Evolutionary conservation across 345 rosid genomes (phyloP).

Genomic region (Ceriops zippeliana): DNA sequence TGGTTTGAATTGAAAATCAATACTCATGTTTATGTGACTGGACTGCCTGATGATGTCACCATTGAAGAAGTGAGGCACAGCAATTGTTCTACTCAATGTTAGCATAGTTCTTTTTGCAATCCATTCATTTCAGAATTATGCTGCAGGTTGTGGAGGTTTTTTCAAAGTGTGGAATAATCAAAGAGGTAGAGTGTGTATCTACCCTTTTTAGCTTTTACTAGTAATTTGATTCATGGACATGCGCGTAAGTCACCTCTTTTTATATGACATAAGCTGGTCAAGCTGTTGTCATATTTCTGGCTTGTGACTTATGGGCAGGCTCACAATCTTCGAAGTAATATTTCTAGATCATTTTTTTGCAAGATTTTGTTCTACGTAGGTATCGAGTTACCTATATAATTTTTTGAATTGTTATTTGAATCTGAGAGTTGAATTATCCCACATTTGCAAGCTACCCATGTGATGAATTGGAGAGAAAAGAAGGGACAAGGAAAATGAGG

Average conservation of each 20-base stretch:
- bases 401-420: background rate
- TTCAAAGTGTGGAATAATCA: slow-evolving; percentile 94
- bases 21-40: slow-evolving; percentile 88
- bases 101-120: slow-evolving; percentile 13
- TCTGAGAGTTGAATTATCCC: background rate
- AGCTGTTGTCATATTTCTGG: too few relatives aligned
- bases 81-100: slow-evolving; percentile 11
- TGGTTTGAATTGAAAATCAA: slow-evolving; percentile 99
- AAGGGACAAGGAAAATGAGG: background rate
- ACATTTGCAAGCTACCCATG: background rate
- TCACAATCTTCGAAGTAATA: background rate
- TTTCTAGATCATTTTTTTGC: background rate
- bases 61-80: slow-evolving; percentile 70
- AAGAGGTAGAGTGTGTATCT: slow-evolving; percentile 56
- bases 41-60: slow-evolving; percentile 89
- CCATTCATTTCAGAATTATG: slow-evolving; percentile 25
- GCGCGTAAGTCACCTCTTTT: background rate
- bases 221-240: background rate
- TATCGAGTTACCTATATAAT: too few relatives aligned
- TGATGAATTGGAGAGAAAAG: background rate
- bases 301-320: too few relatives aligned
- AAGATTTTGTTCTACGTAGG: background rate
- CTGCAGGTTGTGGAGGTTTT: slow-evolving; percentile 83
- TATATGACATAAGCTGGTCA: background rate
- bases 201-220: background rate